phyloP scores from a whole-genome alignment of 257 asterid species.

The Ehretia macrophylla region DNA sequence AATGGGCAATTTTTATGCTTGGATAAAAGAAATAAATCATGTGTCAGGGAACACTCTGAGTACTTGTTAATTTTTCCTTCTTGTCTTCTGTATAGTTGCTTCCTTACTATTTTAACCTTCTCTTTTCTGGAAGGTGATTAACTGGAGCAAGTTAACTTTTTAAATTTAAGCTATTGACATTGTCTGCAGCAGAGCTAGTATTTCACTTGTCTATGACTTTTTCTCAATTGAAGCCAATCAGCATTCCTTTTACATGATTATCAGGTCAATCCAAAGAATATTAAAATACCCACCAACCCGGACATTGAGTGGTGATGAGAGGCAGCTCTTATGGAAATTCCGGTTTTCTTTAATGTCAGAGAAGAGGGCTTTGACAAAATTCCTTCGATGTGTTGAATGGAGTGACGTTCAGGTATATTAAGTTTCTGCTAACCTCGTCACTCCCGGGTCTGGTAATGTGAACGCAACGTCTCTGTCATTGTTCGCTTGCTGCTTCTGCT shows the following conservation, averaged over 20 bases:
- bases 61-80: too few relatives aligned
- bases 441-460: background rate
- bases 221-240: slow-evolving; percentile 18
- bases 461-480: background rate
- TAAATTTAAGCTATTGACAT: background rate
- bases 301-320: slow-evolving; percentile 92
- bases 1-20: too few relatives aligned
- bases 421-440: slow-evolving; percentile 3
- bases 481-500: too few relatives aligned
- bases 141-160: too few relatives aligned
- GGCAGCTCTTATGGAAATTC: slow-evolving; percentile 96
- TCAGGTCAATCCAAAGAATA: slow-evolving; percentile 89
- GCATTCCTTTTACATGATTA: slow-evolving; percentile 23
- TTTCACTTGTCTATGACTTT: slow-evolving; percentile 3
- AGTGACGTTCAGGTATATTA: slow-evolving; percentile 85
- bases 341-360: slow-evolving; percentile 94
- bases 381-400: slow-evolving; percentile 98
- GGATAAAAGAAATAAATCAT: too few relatives aligned
- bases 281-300: slow-evolving; percentile 94
- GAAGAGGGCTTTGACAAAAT: slow-evolving; percentile 90
- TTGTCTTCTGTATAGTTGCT: too few relatives aligned
- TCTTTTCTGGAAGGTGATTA: too few relatives aligned
- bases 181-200: background rate
- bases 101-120: too few relatives aligned
- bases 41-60: too few relatives aligned